A percentile compares a stretch with the other conserved stretches of the same genome.
Conservation (phyloP, 2,329 filamentous ascomycete species). For the Phoma sp. region DNA sequence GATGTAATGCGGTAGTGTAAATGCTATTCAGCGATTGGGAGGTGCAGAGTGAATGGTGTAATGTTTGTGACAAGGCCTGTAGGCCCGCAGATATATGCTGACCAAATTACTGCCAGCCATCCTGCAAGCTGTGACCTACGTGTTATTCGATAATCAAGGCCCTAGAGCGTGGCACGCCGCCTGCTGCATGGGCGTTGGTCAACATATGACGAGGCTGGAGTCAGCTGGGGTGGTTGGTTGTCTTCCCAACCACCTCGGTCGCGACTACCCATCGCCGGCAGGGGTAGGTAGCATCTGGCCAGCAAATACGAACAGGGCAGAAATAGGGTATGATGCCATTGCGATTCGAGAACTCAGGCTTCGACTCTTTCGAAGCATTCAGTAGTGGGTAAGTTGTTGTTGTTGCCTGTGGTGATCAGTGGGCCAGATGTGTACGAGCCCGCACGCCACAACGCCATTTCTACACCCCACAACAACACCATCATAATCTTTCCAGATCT, state of each 20-base stretch:
- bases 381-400: neutral
- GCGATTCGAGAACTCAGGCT: neutral
- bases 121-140: conserved; percentile 34
- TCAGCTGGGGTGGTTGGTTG: conserved; percentile 31
- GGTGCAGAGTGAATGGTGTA: conserved; percentile 30
- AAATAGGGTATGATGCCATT: conserved; percentile 9
- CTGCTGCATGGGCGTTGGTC: conserved; percentile 36
- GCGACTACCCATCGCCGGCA: conserved; percentile 11
- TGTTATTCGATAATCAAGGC: conserved; percentile 28
- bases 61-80: conserved; percentile 25
- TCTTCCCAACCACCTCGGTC: conserved; percentile 34
- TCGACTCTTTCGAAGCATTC: neutral
- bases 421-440: neutral
- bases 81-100: conserved; percentile 29
- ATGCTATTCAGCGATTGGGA: conserved; percentile 5
- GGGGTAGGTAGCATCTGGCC: conserved; percentile 15
- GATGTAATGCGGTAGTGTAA: neutral
- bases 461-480: conserved; percentile 36
- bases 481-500: conserved; percentile 18
- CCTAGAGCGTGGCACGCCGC: conserved; percentile 29
- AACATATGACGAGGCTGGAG: conserved; percentile 43
- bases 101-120: conserved; percentile 46
- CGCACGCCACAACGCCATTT: conserved; percentile 8
- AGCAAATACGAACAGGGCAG: conserved; percentile 10
- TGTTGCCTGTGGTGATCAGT: neutral